Evolutionary conservation across 176 grass and related monocot species (phyloP).

Genomic region (Phragmites australis): DNA sequence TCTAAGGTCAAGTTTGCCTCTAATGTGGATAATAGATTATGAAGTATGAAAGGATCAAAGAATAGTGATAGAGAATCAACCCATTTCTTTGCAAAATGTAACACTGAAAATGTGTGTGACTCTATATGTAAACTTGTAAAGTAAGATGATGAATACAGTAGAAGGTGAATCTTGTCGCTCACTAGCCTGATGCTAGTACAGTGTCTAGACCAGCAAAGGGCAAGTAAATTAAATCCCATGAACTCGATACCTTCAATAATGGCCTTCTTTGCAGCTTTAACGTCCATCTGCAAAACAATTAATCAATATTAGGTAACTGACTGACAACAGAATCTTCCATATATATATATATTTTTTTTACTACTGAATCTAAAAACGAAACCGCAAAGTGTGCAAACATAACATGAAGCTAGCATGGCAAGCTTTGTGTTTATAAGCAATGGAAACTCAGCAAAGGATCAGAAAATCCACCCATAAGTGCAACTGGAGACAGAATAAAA

Average conservation of each 20-base stretch:
- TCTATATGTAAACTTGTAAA: background rate
- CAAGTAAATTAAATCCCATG: conserved; percentile 23
- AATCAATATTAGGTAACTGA: conserved; percentile 14
- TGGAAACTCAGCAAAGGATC: background rate
- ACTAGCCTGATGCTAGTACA: background rate
- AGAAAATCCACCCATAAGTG: background rate
- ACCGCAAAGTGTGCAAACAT: background rate
- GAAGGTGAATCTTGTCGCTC: background rate
- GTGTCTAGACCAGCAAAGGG: background rate
- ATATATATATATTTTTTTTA: background rate
- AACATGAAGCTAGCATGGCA: background rate
- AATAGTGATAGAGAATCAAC: conserved; percentile 10
- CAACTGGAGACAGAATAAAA: conserved; percentile 7
- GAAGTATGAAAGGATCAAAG: background rate
- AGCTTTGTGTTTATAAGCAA: background rate
- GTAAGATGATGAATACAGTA: conserved; percentile 3
- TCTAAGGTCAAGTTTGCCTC: background rate
- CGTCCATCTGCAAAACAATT: conserved; percentile 69
- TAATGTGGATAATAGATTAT: background rate
- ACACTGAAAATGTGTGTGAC: background rate
- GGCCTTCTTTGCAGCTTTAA: conserved; percentile 84
- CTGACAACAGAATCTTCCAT: background rate
- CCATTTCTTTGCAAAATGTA: background rate
- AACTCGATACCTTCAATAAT: conserved; percentile 75
- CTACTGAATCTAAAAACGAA: background rate